Evolutionary conservation across 352 stramenopile species (phyloP), one percentile per base, ranked within the genome.

Genomic region (Phytophthora fragariae): DNA sequence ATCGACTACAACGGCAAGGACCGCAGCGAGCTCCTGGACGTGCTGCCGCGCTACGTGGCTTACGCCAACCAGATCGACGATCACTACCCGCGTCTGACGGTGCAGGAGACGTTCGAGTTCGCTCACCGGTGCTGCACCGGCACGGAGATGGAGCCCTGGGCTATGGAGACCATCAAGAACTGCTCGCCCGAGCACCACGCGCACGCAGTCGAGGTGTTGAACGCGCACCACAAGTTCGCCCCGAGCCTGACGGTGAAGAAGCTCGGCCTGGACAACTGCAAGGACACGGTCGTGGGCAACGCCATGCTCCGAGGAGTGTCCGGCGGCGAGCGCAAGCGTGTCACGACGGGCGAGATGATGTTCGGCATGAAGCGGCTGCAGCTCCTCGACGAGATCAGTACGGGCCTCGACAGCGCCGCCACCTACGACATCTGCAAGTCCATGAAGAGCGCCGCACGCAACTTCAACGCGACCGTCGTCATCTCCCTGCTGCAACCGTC

Each of bases 371-470:
- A 92, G 41, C 62, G 72, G 3, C 77, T 95, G 24, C 64, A 93
- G 17, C 37, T 97, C 1, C 79, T 98, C 21, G 93, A 98, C 73
- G 80, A 92, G 68, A 90, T 92, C 76, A 90, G 79, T 56, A 92
- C 85, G 6, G 85, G 85, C 8, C 79, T 93, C 54, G 66, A 77
- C 49, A 77, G 71, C 57, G 71, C 71, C 29, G 65, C 71, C 15
- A 76, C 69, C 0, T 76, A 65, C 67, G 92, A 98, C 57, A 98
- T 99, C 61, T 87, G 92, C 60, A 89, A 94, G 53, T 79, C 90
- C 7, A 65, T 98, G 7, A 84, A 80, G 37, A 82, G 84, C 62
- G 71, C 81, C 2, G 85, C 82, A 0, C 62, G 68, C 15, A 82
- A 88, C 44, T 82, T 88, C 41, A 81, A 86, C 57, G 56, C 75